These are phyloP conservation scores for Cyberlindnera bimundalis DNA, from an alignment of 805 yeast species.

Conservation along the genomic window DNA sequence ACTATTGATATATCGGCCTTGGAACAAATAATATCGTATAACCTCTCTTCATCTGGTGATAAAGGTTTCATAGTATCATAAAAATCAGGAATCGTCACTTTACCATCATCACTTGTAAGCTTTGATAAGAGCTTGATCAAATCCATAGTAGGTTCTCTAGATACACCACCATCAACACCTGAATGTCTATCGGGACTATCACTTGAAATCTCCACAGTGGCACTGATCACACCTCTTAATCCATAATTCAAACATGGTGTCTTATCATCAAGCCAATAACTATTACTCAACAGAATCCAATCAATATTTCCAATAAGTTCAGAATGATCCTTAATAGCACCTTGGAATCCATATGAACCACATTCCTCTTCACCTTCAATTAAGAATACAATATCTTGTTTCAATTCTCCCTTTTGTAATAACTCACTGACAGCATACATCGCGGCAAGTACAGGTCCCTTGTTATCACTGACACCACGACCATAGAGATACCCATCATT, in stretches of 20 bases:
- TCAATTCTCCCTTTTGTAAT: slow-evolving; percentile 45
- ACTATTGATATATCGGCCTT: slow-evolving; percentile 34
- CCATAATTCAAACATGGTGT: slow-evolving; percentile 95
- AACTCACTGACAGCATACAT: slow-evolving; percentile 82
- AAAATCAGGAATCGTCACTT: slow-evolving; percentile 63
- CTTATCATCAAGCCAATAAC: slow-evolving; percentile 88
- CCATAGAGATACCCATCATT: slow-evolving; percentile 84
- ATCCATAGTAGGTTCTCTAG: slow-evolving; percentile 86
- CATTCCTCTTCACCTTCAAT: slow-evolving; percentile 96
- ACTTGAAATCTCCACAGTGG: slow-evolving; percentile 64
- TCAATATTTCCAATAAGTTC: slow-evolving; percentile 67
- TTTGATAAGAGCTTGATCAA: slow-evolving; percentile 67
- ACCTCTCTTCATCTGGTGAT: slow-evolving; percentile 50
- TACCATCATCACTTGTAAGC: slow-evolving; percentile 54
- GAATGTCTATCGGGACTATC: slow-evolving; percentile 89
- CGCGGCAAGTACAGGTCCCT: slow-evolving; percentile 89
- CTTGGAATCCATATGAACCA: slow-evolving; percentile 83
- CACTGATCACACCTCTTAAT: slow-evolving; percentile 84
- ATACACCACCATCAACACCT: slow-evolving; percentile 94
- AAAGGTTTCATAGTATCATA: slow-evolving; percentile 63
- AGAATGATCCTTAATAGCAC: slow-evolving; percentile 52
- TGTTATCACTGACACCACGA: slow-evolving; percentile 91
- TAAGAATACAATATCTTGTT: slow-evolving; percentile 73
- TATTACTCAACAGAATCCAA: slow-evolving; percentile 86
- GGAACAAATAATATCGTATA: slow-evolving; percentile 54